A percentile compares a stretch with the other conserved stretches of the same genome.
Evolutionary conservation across 805 yeast species (phyloP).

Genomic region (Kazachstania kunashirensis): DNA sequence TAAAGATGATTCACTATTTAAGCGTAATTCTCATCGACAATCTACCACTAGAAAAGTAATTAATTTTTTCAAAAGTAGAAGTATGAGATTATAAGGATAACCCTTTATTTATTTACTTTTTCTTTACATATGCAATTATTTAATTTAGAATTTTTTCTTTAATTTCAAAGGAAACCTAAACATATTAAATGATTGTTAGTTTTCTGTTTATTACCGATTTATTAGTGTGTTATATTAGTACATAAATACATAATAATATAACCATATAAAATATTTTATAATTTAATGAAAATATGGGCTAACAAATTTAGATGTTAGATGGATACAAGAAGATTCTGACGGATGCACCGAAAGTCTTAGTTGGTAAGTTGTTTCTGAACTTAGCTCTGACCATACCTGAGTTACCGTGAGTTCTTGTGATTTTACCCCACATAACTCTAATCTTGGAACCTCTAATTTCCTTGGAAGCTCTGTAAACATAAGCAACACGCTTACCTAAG

Average conservation of each 20-base stretch:
- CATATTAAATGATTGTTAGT: too few relatives aligned
- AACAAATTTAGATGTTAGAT: conserved; percentile 82
- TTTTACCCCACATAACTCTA: conserved; percentile 99
- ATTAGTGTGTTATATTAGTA: conserved; percentile 1
- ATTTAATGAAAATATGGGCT: too few relatives aligned
- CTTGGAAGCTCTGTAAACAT: conserved; percentile 96
- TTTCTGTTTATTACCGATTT: too few relatives aligned
- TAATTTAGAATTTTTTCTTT: too few relatives aligned
- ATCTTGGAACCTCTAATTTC: conserved; percentile 97
- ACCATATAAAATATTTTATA: background rate
- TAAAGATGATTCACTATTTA: background rate
- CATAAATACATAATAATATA: background rate
- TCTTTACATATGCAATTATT: too few relatives aligned
- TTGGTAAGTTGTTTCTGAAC: conserved; percentile 97
- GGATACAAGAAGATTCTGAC: conserved; percentile 99
- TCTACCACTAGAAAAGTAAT: conserved; percentile 70
- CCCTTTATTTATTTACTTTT: too few relatives aligned
- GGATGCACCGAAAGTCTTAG: conserved; percentile 98
- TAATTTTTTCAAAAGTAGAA: conserved; percentile 69
- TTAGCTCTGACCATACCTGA: conserved; percentile 96
- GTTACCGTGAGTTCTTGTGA: conserved; percentile 98
- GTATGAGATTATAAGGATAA: conserved; percentile 31
- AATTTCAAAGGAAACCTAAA: too few relatives aligned
- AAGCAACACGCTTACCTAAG: conserved; percentile 98
- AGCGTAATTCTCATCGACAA: conserved; percentile 2